Evolutionary conservation across 257 asterid species (phyloP).

Genomic region (Nicotiana knightiana): DNA sequence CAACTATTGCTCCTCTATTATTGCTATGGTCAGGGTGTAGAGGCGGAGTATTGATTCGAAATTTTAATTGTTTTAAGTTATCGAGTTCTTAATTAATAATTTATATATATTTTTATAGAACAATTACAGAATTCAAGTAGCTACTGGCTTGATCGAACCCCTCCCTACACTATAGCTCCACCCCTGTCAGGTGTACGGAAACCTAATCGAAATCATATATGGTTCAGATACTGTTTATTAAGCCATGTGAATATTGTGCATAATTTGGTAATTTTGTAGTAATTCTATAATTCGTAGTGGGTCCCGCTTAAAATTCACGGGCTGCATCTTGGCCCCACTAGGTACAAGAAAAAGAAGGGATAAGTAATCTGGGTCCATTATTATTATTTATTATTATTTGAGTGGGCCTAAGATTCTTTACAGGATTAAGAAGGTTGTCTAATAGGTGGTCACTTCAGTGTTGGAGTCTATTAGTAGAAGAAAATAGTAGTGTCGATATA

Average conservation of each 20-base stretch:
- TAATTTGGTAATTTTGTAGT: background rate
- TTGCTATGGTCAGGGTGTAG: no score
- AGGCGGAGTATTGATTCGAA: no score
- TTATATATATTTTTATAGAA: no score
- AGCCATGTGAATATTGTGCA: background rate
- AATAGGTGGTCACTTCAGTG: background rate
- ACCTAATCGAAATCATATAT: background rate
- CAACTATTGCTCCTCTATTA: no score
- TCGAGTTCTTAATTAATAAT: no score
- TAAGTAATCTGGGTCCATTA: background rate
- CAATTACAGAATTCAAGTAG: no score
- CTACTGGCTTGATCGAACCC: no score
- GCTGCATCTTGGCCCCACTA: background rate
- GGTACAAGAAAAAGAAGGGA: background rate
- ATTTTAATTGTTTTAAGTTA: no score
- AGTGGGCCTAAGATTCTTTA: background rate
- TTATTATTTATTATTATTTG: background rate
- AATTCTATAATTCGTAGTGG: background rate
- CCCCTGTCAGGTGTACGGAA: background rate
- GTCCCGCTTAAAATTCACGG: background rate
- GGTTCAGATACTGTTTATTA: background rate
- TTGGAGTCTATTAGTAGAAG: background rate
- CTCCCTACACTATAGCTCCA: no score
- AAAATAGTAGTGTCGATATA: no score
- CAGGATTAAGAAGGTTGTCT: background rate